Evolutionary conservation across 2,329 filamentous ascomycete genomes (phyloP).

Genomic region (Leptographium lundbergii): DNA sequence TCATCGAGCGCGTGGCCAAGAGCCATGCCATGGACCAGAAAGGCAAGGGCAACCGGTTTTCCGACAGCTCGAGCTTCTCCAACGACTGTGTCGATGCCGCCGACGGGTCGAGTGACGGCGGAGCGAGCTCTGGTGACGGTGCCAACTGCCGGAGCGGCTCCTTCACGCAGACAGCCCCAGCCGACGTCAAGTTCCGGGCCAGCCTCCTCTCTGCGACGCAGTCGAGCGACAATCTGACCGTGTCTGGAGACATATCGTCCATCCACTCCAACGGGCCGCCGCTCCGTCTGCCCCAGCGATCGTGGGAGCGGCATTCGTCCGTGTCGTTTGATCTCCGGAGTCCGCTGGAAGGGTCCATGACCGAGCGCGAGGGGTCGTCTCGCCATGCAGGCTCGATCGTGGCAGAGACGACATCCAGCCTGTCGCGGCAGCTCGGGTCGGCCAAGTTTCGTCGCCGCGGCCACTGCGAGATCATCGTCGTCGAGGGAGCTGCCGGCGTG

Average conservation of each 20-base stretch:
- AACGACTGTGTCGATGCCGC: conserved; percentile 33
- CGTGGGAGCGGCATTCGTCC: conserved; percentile 41
- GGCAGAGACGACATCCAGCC: conserved; percentile 33
- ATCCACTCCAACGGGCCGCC: conserved; percentile 25
- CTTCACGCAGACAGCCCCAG: conserved; percentile 30
- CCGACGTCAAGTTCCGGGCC: conserved; percentile 27
- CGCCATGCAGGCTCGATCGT: conserved; percentile 24
- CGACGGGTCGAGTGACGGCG: conserved; percentile 45
- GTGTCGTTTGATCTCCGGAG: conserved; percentile 35
- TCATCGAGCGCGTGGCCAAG: conserved; percentile 65
- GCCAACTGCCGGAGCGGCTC: conserved; percentile 35
- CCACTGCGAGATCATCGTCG: conserved; percentile 49
- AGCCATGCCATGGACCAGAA: conserved; percentile 41
- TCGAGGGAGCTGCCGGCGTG: conserved; percentile 50
- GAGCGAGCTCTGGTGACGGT: conserved; percentile 42
- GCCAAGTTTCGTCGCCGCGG: conserved; percentile 48
- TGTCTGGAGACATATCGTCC: conserved; percentile 35
- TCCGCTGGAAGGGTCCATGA: conserved; percentile 29
- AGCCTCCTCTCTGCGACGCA: conserved; percentile 28
- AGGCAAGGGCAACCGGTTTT: conserved; percentile 31
- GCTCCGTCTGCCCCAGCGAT: conserved; percentile 25
- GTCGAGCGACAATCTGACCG: conserved; percentile 30
- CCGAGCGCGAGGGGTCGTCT: conserved; percentile 26
- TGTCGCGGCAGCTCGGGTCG: conserved; percentile 41
- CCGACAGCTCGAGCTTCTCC: conserved; percentile 41